Base-by-base conservation (phyloP, 768 basidiomycete species). In the Chalciporus chontae region DNA sequence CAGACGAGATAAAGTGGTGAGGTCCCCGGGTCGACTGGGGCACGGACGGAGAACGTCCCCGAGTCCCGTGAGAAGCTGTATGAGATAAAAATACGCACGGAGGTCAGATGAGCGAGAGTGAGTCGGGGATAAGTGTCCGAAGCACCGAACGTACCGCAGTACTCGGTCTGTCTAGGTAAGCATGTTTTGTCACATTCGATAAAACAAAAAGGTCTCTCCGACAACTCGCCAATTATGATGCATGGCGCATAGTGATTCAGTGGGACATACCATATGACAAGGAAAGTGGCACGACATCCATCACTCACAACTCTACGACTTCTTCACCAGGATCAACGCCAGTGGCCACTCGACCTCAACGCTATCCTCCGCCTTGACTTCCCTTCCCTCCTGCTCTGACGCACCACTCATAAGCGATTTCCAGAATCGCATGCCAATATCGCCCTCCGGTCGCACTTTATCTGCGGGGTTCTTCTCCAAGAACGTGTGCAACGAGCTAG, bases 401-500 rank as follows among this genome's bases (percentile, higher is more conserved):
- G 67, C 74, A 0, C 62, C 72, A 43, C 70, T 68, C 57, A 80
- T 66, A 44, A 89, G 54, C 43, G 72, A 64, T 55, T 74, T 75
- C 79, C 81, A 80, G 52, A 88, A 84, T 14, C 86, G 71, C 61
- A 77, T 69, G 1, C 79, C 77, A 24, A 91, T 76, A 61, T 87
- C 84, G 0, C 85, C 85, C 15, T 82, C 81, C 0, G 61, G 52
- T 9, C 63, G 60, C 27, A 56, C 52, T 36, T 31, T 41, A 5
- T 90, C 87, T 43, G 80, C 76, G 0, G 90, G 87, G 57, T 82
- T 75, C 5, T 61, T 60, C 53, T 87, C 84, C 45, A 82, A 77
- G 63, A 77, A 92, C 7, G 78, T 80, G 50, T 87, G 80, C 40
- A 90, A 64, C 2, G 88, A 72, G 57, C 85, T 89, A 67, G 76